phyloP scores from a whole-genome alignment of 2,329 filamentous ascomycete genomes.

The Elsinoe batatas region DNA sequence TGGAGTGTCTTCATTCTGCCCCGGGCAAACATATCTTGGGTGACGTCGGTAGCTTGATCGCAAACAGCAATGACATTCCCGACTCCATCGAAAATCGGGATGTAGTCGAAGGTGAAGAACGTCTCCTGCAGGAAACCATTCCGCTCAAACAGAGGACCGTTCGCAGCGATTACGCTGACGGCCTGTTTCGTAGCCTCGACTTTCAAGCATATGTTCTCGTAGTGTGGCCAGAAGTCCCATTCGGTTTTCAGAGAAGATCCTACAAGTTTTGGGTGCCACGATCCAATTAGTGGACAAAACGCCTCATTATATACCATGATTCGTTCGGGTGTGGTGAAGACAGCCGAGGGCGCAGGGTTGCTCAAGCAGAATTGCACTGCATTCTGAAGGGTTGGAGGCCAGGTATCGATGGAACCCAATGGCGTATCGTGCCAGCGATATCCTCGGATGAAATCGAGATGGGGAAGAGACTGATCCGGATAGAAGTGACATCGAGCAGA shows the following conservation, averaged over 20 bases:
- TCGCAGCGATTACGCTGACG: constrained; percentile 7
- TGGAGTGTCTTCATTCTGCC: constrained; percentile 13
- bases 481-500: background rate
- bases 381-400: background rate
- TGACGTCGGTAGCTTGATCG: constrained; percentile 15
- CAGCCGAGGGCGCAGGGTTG: background rate
- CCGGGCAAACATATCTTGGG: constrained; percentile 14
- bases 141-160: constrained; percentile 14
- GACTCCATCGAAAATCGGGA: constrained; percentile 10
- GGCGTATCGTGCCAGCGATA: background rate
- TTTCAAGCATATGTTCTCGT: constrained; percentile 14
- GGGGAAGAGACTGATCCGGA: background rate
- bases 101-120: constrained; percentile 15
- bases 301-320: constrained; percentile 15
- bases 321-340: constrained; percentile 2
- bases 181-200: constrained; percentile 11
- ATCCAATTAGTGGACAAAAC: constrained; percentile 8
- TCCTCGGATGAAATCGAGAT: background rate
- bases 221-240: constrained; percentile 14
- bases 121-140: constrained; percentile 15
- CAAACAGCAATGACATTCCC: constrained; percentile 15
- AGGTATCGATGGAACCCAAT: background rate
- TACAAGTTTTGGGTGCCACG: constrained; percentile 12
- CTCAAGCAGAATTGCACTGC: background rate
- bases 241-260: constrained; percentile 10